Percentiles rank a stretch among this genome's conserved stretches.
Evolutionary conservation across 192 early-diverging fungal genomes (phyloP).

Genomic region (Linnemannia zychae): DNA sequence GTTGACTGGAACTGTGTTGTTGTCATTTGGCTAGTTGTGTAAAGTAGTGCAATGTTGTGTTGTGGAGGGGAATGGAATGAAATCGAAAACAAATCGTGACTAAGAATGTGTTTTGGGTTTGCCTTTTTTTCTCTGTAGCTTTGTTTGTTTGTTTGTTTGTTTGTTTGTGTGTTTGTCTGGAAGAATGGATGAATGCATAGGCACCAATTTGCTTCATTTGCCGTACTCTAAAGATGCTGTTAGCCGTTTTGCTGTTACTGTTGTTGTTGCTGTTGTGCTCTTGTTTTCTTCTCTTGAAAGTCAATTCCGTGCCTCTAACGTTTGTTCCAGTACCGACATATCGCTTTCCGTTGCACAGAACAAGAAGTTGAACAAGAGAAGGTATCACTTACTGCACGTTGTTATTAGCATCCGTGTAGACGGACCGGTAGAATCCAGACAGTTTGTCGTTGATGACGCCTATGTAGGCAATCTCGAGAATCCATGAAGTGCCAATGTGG

Average conservation of each 20-base stretch:
- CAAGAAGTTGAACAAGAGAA: not conserved
- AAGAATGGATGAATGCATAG: too few relatives aligned
- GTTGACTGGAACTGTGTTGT: slow-evolving; percentile 97
- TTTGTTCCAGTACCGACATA: too few relatives aligned
- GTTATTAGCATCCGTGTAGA: slow-evolving; percentile 75
- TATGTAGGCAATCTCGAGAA: slow-evolving; percentile 64
- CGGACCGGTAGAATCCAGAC: slow-evolving; percentile 88
- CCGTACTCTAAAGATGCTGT: not conserved
- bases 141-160: too few relatives aligned
- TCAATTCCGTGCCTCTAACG: too few relatives aligned
- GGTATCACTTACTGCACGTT: slow-evolving; percentile 59
- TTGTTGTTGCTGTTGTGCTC: not conserved
- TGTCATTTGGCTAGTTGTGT: slow-evolving; percentile 88
- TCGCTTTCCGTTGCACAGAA: too few relatives aligned
- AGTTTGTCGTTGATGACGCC: slow-evolving; percentile 81
- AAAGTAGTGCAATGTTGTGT: too few relatives aligned
- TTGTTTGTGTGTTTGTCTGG: too few relatives aligned
- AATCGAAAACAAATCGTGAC: not conserved
- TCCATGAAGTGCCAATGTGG: slow-evolving; percentile 60
- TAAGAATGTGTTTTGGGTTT: too few relatives aligned
- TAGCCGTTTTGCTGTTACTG: not conserved
- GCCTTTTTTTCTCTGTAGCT: too few relatives aligned
- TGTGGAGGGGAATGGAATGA: not conserved
- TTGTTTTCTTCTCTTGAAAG: not conserved
- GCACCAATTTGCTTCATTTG: not conserved